Evolutionary conservation across 352 stramenopile species (phyloP), one percentile per base, ranked within the genome.

Genomic region (Blastocystis sp.): DNA sequence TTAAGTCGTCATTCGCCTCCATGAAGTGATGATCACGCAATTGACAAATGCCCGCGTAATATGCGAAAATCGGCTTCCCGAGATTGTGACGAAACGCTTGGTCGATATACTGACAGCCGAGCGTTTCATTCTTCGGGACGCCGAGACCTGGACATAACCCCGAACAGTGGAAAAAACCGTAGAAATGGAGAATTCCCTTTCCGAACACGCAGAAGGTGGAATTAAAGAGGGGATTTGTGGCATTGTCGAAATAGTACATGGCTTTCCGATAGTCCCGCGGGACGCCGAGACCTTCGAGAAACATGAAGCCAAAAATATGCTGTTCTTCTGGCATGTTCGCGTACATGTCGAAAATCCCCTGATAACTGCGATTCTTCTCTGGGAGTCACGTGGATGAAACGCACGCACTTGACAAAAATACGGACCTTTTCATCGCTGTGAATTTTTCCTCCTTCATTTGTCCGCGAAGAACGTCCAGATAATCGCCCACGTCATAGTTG

Each of bases 301-400:
- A 81, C 69, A 81, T 81, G 46, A 27, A 81, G 24, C 69, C 69
- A 40, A 81, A 34, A 11, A 81, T 32, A 40, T 81, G 69, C 36
- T 81, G 69, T 14, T 81, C 69, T 9, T 64, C 14, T 49, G 69
- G 69, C 14, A 65, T 44, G 40, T 81, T 46, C 36, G 29, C 24
- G 48, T 65, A 81, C 36, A 81, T 24, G 16, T 81, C 49, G 3
- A 65, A 8, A 1, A 81, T 36, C 11, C 40, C 69, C 24, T 46
- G 29, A 21, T 63, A 64, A 81, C 63, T 40, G 1, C 69, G 69
- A 48, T 29, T 38, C 48, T 81, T 81, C 69, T 64, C 69, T 81
- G 42, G 7, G 0, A 24, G 29, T 63, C 44, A 81, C 1, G 1
- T 18, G 4, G 18, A 29, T 29, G 21, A 4, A 0, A 14, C 29